Conservation (phyloP, 176 grass and related monocot species). For the Calamus simplicifolius region DNA sequence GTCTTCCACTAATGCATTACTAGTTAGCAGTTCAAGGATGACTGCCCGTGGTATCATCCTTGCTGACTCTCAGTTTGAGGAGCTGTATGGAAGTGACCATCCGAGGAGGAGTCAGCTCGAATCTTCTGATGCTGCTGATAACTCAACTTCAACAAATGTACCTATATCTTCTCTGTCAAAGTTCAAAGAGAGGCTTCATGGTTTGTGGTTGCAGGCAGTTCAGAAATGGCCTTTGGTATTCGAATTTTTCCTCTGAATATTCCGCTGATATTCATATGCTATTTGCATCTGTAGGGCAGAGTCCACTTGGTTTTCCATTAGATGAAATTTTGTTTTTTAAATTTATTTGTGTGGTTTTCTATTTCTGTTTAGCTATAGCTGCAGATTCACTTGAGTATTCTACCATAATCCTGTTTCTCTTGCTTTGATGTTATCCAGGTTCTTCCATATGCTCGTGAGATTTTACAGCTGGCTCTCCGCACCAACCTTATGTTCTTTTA, state of each 20-base stretch:
- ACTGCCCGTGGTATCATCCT: conserved; percentile 66
- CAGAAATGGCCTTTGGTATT: conserved; percentile 82
- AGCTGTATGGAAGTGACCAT: conserved; percentile 33
- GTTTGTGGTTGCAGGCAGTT: conserved; percentile 57
- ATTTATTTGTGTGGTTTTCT: too few species aligned
- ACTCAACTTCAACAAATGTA: conserved; percentile 27
- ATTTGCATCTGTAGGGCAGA: conserved; percentile 13
- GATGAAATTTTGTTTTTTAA: too few species aligned
- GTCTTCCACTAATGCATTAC: conserved; percentile 7
- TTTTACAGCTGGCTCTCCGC: conserved; percentile 73
- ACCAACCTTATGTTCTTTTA: conserved; percentile 98
- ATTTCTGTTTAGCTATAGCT: too few species aligned
- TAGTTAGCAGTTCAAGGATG: conserved; percentile 81
- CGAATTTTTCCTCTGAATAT: conserved; percentile 1
- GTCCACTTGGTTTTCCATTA: too few species aligned
- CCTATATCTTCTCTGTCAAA: conserved; percentile 43
- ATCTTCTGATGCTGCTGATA: conserved; percentile 17
- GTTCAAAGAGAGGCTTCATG: conserved; percentile 42
- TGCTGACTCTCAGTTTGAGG: conserved; percentile 51
- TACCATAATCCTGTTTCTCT: too few species aligned
- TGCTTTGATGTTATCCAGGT: conserved; percentile 30
- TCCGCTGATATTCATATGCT: conserved; percentile 2
- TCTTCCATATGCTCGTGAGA: conserved; percentile 72
- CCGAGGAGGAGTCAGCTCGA: conserved; percentile 23
- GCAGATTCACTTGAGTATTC: too few species aligned